Evolutionary conservation across 2,329 filamentous ascomycete genomes (phyloP), one percentile per base, ranked within the genome.

Genomic region (Phaeosphaeriaceae sp.): DNA sequence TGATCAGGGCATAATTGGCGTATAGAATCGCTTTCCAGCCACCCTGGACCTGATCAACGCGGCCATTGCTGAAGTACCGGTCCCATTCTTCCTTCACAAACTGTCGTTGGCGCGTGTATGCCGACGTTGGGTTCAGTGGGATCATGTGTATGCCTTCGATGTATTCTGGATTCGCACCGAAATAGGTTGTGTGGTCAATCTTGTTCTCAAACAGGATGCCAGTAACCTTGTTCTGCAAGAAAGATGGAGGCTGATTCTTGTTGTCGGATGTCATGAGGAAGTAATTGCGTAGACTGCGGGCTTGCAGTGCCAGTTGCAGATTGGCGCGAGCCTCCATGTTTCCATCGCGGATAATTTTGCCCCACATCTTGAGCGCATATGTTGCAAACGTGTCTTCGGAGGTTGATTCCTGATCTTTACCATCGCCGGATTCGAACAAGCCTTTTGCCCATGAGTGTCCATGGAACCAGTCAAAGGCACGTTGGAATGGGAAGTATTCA

Each of bases 361-460:
- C 95, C 95, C 95, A 98, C 89, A 98, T 92, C 82, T 97, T 97
- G 72, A 97, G 79, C 0, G 90, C 92, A 76, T 96, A 97, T 1
- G 89, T 88, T 54, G 91, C 89, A 87, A 97, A 93, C 57, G 89
- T 88, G 78, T 99, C 95, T 79, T 99, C 95, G 0, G 92, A 97
- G 48, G 91, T 92, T 15, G 91, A 96, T 75, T 99, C 95, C 79
- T 95, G 88, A 77, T 95, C 89, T 79, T 93, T 94, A 67, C 91
- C 91, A 74, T 95, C 91, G 59, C 82, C 82, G 21, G 87, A 85
- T 61, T 90, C 86, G 71, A 88, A 92, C 11, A 95, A 81, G 1
- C 91, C 91, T 55, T 92, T 93, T 2, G 95, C 95, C 92, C 94
- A 97, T 48, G 91, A 94, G 82, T 98, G 95, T 1, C 95, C 95